Evolutionary conservation across 2,329 filamentous ascomycete species (phyloP), one percentile per base, ranked within the genome.

Genomic region (Colletotrichum paranaense): DNA sequence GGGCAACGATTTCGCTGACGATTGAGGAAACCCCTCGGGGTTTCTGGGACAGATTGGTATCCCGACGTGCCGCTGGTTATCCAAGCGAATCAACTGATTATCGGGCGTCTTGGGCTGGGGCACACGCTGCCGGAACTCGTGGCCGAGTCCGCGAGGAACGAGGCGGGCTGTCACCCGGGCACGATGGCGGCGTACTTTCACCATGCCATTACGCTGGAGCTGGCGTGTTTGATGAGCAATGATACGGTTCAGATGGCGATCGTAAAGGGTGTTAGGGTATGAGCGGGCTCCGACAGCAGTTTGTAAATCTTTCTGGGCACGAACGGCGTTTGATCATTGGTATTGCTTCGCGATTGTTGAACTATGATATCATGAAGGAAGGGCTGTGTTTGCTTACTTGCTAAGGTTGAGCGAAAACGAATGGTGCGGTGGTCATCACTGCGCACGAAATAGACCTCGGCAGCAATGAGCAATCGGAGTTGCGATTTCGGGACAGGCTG

Each of bases 161-260:
- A 73, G 35, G 67, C 66, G 4, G 70, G 70, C 6, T 73, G 70
- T n/a, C 56, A 26, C 12, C 70, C 67, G 2, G 70, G 70, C 7
- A 70, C 70, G 59, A 73, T 73, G 70, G 70, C 70, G 35, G 70
- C 70, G 22, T 73, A 73, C 67, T 73, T 73, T 46, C 70, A 73
- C 46, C 70, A 70, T 28, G 70, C 70, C 0, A 70, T 73, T 2
- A 73, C 70, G 46, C 49, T 73, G 22, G 70, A 73, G 49, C 67
- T 73, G 70, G 70, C 70, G 4, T 73, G 70, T 26, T 24, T 73
- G 28, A 73, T 73, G 70, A 70, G 67, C 59, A 69, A 73, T 49
- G 70, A 73, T 55, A 19, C 60, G 22, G 35, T 70, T 14, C 70
- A 73, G 49, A 60, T 70, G 67, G 70, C 70, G 6, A 73, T 73